A percentile compares a stretch with the other conserved stretches of the same genome.
Conservation (phyloP, 768 basidiomycete species). For the Serendipita sp. region DNA sequence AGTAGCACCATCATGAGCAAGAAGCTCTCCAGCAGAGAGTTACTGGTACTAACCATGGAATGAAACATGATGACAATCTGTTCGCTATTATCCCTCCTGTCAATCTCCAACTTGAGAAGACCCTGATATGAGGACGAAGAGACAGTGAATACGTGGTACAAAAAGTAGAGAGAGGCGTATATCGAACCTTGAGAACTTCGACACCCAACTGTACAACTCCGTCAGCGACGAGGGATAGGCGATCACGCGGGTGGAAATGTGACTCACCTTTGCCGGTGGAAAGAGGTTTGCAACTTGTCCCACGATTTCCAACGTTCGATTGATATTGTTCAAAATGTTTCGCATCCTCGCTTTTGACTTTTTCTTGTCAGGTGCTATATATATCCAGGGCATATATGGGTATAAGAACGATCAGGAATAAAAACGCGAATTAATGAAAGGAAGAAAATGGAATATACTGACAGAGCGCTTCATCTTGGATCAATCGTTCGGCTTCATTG, state of each 20-base stretch:
- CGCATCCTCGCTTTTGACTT: not conserved
- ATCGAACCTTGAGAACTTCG: not conserved
- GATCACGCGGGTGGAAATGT: not conserved
- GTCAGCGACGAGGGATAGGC: not conserved
- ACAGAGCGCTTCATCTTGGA: too few species aligned
- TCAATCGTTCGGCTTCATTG: too few species aligned
- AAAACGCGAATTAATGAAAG: too few species aligned
- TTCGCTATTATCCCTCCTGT: not conserved
- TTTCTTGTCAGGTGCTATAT: not conserved
- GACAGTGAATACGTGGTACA: not conserved
- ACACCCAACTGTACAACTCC: not conserved
- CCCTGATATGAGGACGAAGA: not conserved
- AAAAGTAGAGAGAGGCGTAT: not conserved
- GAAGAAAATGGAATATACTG: too few species aligned
- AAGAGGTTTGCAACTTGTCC: not conserved
- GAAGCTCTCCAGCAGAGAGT: not conserved
- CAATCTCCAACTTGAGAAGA: not conserved
- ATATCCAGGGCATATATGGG: too few species aligned
- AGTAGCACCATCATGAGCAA: not conserved
- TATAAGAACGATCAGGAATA: too few species aligned
- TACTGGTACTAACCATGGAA: not conserved
- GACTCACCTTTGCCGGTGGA: not conserved
- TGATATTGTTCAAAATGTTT: not conserved
- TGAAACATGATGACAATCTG: conserved; percentile 1
- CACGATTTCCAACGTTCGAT: not conserved